Percentiles rank a stretch among this genome's conserved stretches.
These are phyloP conservation scores for Trichoderma sp. DNA, from an alignment of 2,329 filamentous ascomycete genomes.

Conservation along the genomic window DNA sequence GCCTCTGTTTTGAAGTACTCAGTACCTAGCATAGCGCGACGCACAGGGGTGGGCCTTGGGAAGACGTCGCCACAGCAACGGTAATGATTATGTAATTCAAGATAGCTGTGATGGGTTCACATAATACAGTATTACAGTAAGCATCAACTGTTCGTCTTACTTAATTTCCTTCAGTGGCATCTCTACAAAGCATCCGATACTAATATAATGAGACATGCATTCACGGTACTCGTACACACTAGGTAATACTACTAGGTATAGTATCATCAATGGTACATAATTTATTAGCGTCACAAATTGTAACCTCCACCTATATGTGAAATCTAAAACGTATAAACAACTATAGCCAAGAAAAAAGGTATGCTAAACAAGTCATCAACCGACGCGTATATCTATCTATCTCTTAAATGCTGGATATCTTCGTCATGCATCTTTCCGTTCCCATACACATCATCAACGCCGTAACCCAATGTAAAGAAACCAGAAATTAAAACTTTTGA, in stretches of 20 bases:
- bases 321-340: neutral
- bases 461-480: neutral
- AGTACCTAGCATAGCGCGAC: neutral
- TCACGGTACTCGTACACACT: neutral
- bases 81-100: neutral
- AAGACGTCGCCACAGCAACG: slow-evolving; percentile 14
- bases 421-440: neutral
- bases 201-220: neutral
- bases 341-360: neutral
- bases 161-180: no score
- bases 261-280: neutral
- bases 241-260: no score
- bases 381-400: neutral
- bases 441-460: neutral
- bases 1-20: neutral
- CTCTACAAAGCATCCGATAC: no score
- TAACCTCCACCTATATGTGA: neutral
- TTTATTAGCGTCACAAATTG: neutral
- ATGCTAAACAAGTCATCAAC: neutral
- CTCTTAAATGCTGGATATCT: neutral
- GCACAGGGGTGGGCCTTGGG: neutral
- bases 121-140: neutral
- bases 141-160: neutral
- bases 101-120: neutral
- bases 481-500: neutral